Conservation (phyloP, 2,329 filamentous ascomycete genomes). For the Colletotrichum liaoningense region DNA sequence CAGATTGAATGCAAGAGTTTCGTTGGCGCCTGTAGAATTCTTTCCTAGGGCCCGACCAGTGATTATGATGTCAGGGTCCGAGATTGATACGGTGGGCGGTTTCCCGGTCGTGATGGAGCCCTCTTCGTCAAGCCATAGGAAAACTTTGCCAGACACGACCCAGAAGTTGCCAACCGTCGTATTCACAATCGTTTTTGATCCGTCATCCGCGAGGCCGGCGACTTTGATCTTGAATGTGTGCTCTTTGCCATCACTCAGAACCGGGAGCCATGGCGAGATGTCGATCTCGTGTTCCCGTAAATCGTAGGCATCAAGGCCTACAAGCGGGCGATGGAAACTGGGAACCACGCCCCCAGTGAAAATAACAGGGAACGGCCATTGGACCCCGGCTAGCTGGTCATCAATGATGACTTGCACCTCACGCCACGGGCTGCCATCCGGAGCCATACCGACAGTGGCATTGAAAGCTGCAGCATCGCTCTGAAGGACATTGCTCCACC, state of each 20-base stretch:
- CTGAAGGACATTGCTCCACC: constrained; percentile 83
- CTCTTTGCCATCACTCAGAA: constrained; percentile 72
- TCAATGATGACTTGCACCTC: constrained; percentile 85
- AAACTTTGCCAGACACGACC: constrained; percentile 83
- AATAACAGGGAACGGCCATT: constrained; percentile 85
- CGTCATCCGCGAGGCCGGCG: constrained; percentile 70
- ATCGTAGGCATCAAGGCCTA: constrained; percentile 83
- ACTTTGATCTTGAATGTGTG: constrained; percentile 79
- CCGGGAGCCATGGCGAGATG: constrained; percentile 79
- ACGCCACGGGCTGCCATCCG: constrained; percentile 79
- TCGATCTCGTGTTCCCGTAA: constrained; percentile 85
- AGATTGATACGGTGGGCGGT: constrained; percentile 44
- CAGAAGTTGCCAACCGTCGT: constrained; percentile 73
- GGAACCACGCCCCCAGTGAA: constrained; percentile 86
- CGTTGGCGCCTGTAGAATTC: constrained; percentile 64
- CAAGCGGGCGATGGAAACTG: constrained; percentile 81
- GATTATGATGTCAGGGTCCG: constrained; percentile 60
- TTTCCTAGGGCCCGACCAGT: constrained; percentile 57
- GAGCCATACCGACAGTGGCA: constrained; percentile 64
- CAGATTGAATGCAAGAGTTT: constrained; percentile 69
- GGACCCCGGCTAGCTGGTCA: constrained; percentile 76
- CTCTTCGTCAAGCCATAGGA: constrained; percentile 75
- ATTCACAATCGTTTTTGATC: constrained; percentile 58
- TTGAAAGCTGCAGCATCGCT: constrained; percentile 70
- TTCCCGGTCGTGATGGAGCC: constrained; percentile 64